A percentile compares a stretch with the other conserved stretches of the same genome.
phyloP scores from a whole-genome alignment of 1,284 basidiomycete species.

The Leccinum subrobustum region DNA sequence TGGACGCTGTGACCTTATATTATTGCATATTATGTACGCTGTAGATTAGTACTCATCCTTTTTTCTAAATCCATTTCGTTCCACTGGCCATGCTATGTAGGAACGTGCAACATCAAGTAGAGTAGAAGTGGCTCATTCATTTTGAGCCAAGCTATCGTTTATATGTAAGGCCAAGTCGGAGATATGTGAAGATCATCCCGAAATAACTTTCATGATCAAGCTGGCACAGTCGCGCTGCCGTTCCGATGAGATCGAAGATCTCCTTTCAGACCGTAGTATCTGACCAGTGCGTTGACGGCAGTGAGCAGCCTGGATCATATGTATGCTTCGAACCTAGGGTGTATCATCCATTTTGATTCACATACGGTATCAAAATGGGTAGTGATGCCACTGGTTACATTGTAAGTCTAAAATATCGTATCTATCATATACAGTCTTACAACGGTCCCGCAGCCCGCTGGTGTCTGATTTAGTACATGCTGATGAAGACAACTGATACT shows the following conservation, averaged over 20 bases:
- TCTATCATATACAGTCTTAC: background rate
- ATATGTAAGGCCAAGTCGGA: background rate
- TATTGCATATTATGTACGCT: background rate
- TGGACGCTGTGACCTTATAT: background rate
- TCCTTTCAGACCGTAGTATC: background rate
- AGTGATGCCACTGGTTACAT: background rate
- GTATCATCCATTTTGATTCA: background rate
- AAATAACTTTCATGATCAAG: background rate
- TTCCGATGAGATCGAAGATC: background rate
- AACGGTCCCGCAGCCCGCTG: background rate
- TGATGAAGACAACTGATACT: background rate
- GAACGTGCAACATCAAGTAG: background rate
- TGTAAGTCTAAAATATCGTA: too few relatives aligned
- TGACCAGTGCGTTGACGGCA: background rate
- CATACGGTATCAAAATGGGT: background rate
- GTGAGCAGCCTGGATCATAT: background rate
- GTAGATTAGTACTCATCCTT: background rate
- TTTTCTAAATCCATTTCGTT: background rate
- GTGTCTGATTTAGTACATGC: background rate
- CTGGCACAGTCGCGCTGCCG: background rate
- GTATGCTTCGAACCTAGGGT: background rate
- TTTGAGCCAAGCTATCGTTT: background rate
- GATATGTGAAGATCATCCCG: background rate
- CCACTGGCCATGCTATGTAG: background rate
- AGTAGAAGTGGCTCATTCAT: background rate